Evolutionary conservation across 2,329 filamentous ascomycete genomes (phyloP), one percentile per base, ranked within the genome.

Genomic region (Botrytis tulipae): DNA sequence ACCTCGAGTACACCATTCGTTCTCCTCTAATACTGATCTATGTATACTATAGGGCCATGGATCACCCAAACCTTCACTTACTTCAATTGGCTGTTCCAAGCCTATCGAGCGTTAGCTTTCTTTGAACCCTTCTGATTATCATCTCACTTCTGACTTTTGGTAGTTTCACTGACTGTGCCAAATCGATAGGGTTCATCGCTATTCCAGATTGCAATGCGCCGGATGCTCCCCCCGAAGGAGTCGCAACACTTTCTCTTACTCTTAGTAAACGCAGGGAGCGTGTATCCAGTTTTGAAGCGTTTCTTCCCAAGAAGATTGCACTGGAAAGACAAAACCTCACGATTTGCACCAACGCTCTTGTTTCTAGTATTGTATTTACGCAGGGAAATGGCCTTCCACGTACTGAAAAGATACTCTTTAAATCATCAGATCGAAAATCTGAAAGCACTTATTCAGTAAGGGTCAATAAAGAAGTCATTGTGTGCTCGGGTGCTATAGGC

Each of bases 281-380:
- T 42, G 70, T 75, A 61, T 75, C 74, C n/a, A 72, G 51, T 25
- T 63, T 72, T 44, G 72, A 73, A 29, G 74, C 74, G 35, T 75
- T 75, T 65, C 67, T 73, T 59, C 37, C 74, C n/a, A 40, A 40
- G 37, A 40, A 65, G 48, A 25, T 73, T 46, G 74, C 68, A 20
- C 40, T 73, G 3, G 18, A 62, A 57, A 61, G 74, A 46, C 60
- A 69, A 25, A 73, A 73, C 42, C 62, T 75, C 14, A 73, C 35
- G 4, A 69, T 75, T 14, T 73, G 72, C 29, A 75, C 72, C 7
- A 72, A 69, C 2, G 32, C 68, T 20, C 71, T 69, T 22, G 67
- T 73, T 9, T 68, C 72, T 35, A 29, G 40, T 22, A 60, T 75
- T 69, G 16, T 29, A 29, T 73, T 69, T 46, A 72, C 32, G 14